phyloP scores from a whole-genome alignment of 2,329 filamentous ascomycete genomes.

The Ophiocordyceps camponoti-rufipedis region DNA sequence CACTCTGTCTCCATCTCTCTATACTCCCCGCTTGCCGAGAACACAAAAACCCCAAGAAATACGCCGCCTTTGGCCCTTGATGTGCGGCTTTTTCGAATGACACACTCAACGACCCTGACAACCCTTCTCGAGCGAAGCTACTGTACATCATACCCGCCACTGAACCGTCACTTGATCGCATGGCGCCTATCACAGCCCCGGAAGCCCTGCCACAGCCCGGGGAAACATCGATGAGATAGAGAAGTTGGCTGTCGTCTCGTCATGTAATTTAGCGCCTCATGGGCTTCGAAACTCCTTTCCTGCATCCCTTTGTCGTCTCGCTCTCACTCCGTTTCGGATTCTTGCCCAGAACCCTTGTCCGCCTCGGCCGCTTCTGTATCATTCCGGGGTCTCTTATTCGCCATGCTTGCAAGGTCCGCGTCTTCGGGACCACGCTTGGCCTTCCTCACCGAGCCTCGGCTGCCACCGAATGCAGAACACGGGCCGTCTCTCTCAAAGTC shows the following conservation, averaged over 20 bases:
- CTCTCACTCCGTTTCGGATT: not conserved
- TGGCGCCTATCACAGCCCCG: too few relatives aligned
- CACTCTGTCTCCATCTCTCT: too few relatives aligned
- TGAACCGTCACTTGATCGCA: too few relatives aligned
- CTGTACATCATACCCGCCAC: not conserved
- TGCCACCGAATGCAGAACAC: not conserved
- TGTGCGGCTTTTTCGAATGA: too few relatives aligned
- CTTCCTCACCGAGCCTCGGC: not conserved
- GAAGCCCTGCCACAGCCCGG: not conserved
- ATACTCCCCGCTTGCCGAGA: too few relatives aligned
- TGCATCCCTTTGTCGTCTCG: too few relatives aligned
- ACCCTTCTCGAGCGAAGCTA: not conserved
- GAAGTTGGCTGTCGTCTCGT: not conserved
- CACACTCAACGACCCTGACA: constrained; percentile 15
- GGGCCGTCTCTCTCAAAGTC: constrained; percentile 9
- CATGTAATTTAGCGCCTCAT: not conserved
- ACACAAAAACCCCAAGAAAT: too few relatives aligned
- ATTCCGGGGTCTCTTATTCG: constrained; percentile 2
- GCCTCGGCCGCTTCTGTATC: not conserved
- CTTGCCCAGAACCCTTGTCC: not conserved
- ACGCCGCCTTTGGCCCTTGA: too few relatives aligned
- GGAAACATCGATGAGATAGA: not conserved
- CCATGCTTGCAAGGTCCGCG: not conserved
- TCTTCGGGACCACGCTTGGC: not conserved
- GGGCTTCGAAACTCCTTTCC: not conserved